Evolutionary conservation across 2,329 filamentous ascomycete genomes (phyloP).

Genomic region (Verticillium tricorpus): DNA sequence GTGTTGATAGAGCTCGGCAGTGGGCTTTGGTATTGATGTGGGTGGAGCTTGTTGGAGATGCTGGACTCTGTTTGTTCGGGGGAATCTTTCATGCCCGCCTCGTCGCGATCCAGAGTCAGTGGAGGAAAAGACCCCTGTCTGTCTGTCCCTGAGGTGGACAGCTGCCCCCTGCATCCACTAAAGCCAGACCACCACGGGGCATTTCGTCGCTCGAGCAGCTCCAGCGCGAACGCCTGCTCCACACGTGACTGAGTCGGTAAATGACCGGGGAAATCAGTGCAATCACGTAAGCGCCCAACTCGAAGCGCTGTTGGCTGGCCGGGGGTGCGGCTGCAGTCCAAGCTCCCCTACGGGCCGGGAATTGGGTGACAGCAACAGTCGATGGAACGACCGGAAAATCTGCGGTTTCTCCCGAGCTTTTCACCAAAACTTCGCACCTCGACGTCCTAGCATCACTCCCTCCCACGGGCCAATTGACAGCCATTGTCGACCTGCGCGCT

Average conservation of each 20-base stretch:
- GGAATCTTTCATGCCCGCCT: background rate
- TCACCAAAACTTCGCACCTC: constrained; percentile 34
- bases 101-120: background rate
- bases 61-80: background rate
- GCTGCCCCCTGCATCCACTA: background rate
- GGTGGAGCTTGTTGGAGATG: constrained; percentile 4
- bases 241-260: constrained; percentile 14
- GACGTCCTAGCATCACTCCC: constrained; percentile 27
- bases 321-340: constrained; percentile 17
- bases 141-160: background rate
- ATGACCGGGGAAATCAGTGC: constrained; percentile 9
- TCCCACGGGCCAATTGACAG: constrained; percentile 41
- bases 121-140: background rate
- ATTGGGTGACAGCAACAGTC: background rate
- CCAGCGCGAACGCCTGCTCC: background rate
- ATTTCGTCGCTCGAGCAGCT: background rate
- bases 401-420: constrained; percentile 43
- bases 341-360: constrained; percentile 20
- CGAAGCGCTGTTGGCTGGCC: background rate
- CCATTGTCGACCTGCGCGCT: constrained; percentile 31
- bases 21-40: background rate
- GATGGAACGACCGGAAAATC: constrained; percentile 29
- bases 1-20: background rate
- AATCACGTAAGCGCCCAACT: background rate
- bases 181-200: background rate